These are phyloP conservation scores for Tillandsia fasciculata DNA, from an alignment of 176 grass and related monocot genomes.

Conservation along the genomic window DNA sequence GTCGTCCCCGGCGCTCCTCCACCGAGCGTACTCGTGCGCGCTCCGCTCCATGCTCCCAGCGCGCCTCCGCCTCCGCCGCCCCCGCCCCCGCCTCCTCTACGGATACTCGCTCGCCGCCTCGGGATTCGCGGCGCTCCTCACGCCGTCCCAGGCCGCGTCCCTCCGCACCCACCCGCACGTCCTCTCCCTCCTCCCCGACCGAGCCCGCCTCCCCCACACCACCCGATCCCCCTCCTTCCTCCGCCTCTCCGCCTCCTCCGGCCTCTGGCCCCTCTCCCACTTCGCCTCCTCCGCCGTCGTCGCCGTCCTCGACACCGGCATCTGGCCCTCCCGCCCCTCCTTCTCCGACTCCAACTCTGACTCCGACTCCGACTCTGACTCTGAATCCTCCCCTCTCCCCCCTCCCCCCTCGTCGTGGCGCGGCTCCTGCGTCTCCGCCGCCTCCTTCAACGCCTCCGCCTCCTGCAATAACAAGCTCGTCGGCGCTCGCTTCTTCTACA, in stretches of 20 bases:
- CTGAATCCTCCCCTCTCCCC: constrained; percentile 15
- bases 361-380: constrained; percentile 24
- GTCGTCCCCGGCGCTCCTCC: background rate
- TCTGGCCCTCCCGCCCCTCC: constrained; percentile 42
- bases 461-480: constrained; percentile 70
- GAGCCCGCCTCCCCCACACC: constrained; percentile 44
- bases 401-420: constrained; percentile 20
- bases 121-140: constrained; percentile 54
- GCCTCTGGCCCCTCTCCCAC: constrained; percentile 42
- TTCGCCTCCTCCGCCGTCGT: constrained; percentile 28
- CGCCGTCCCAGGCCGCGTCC: constrained; percentile 29
- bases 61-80: background rate
- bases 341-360: constrained; percentile 31
- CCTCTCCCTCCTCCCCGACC: constrained; percentile 51
- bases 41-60: constrained; percentile 10
- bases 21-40: constrained; percentile 6
- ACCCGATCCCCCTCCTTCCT: constrained; percentile 63
- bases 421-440: constrained; percentile 10
- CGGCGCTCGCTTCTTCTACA: constrained; percentile 68
- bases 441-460: constrained; percentile 47
- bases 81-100: constrained; percentile 15
- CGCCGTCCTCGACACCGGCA: constrained; percentile 59
- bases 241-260: constrained; percentile 25
- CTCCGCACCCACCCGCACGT: constrained; percentile 22
- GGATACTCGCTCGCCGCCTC: constrained; percentile 22